Percentiles rank a stretch among this genome's conserved stretches.
phyloP scores from a whole-genome alignment of 176 grass and related monocot species.

The Stipa capillata region DNA sequence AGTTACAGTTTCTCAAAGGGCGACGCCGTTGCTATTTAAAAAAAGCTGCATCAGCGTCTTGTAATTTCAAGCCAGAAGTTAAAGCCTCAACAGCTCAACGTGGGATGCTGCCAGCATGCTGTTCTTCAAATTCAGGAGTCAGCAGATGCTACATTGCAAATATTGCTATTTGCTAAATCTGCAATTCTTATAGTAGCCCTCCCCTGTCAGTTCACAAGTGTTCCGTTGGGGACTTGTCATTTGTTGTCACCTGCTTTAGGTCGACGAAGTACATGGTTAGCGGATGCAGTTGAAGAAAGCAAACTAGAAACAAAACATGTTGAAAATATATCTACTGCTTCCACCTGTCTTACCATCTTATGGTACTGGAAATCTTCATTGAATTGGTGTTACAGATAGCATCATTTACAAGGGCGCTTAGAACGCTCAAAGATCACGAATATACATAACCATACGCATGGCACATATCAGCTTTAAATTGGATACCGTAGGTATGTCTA shows the following conservation, averaged over 20 bases:
- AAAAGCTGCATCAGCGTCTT: slow-evolving; percentile 36
- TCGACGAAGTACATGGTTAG: background rate
- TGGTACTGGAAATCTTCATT: background rate
- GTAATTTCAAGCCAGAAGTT: background rate
- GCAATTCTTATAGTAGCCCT: slow-evolving; percentile 5
- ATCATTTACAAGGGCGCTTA: background rate
- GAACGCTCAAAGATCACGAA: background rate
- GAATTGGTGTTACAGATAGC: background rate
- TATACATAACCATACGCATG: background rate
- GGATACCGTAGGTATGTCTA: background rate
- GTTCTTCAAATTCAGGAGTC: slow-evolving; percentile 14
- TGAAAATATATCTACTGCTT: background rate
- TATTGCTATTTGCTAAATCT: slow-evolving; percentile 17
- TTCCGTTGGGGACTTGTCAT: background rate
- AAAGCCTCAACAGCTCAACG: background rate
- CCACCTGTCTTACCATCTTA: background rate
- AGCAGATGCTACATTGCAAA: background rate
- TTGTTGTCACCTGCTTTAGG: slow-evolving; percentile 38
- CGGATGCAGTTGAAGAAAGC: background rate
- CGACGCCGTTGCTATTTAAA: slow-evolving; percentile 36
- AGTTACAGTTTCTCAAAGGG: slow-evolving; percentile 31
- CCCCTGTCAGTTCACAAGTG: background rate
- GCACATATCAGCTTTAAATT: background rate
- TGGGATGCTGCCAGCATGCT: slow-evolving; percentile 3
- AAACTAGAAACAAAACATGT: background rate